These are phyloP conservation scores for Acanthamoeba healyi DNA, from an alignment of 208 protist species.

Conservation along the genomic window DNA sequence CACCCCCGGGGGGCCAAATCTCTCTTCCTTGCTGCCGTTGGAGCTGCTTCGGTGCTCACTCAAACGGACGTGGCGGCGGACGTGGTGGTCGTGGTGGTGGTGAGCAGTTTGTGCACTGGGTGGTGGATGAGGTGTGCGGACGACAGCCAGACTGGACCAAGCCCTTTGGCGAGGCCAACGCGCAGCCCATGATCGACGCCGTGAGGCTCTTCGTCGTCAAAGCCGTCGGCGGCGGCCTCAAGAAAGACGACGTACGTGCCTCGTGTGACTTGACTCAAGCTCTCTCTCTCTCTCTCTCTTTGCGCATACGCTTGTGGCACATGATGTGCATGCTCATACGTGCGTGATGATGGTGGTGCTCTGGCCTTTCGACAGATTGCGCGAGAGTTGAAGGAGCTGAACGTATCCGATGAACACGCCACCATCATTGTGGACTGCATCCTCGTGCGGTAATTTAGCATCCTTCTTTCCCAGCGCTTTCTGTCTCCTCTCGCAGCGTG, in stretches of 20 bases:
- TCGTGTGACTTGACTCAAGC: too few relatives aligned
- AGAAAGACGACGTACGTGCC: constrained; percentile 28
- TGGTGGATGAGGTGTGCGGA: constrained; percentile 13
- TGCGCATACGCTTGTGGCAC: not conserved
- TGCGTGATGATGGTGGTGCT: not conserved
- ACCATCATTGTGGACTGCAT: not conserved
- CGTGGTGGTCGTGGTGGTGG: too few relatives aligned
- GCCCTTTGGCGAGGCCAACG: constrained; percentile 40
- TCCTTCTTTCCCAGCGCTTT: too few relatives aligned
- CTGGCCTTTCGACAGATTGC: not conserved
- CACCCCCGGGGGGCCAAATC: too few relatives aligned
- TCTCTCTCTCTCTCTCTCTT: not conserved
- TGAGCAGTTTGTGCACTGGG: constrained; percentile 56
- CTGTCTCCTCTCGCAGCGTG: not conserved
- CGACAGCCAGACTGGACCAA: constrained; percentile 43
- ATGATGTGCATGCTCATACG: not conserved
- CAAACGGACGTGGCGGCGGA: too few relatives aligned
- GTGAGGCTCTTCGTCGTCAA: constrained; percentile 19
- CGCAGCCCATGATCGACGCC: constrained; percentile 40
- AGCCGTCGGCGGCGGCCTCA: constrained; percentile 1
- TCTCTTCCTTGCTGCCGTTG: too few relatives aligned
- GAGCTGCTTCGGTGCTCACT: too few relatives aligned
- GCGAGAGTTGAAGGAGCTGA: constrained; percentile 39
- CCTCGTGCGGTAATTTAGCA: constrained; percentile 56
- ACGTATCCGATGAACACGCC: not conserved